A percentile compares a stretch with the other conserved stretches of the same genome.
These are phyloP conservation scores for Pontederia paniculata DNA, from an alignment of 176 grass and related monocot genomes.

Conservation along the genomic window DNA sequence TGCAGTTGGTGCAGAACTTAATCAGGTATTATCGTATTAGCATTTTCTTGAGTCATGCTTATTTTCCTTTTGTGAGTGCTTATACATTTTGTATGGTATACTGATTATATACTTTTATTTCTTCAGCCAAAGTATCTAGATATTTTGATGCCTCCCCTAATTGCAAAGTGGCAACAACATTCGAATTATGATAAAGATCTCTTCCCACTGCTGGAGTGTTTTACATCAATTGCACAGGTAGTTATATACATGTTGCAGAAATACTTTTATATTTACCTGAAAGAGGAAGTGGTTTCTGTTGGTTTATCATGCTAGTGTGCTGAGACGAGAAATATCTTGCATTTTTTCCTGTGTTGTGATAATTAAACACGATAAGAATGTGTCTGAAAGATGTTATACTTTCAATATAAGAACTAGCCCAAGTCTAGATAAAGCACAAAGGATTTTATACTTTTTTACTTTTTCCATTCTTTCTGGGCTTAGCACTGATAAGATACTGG, in stretches of 20 bases:
- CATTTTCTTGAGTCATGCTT: slow-evolving; percentile 13
- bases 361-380: too few relatives aligned
- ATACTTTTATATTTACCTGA: neutral
- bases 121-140: slow-evolving; percentile 81
- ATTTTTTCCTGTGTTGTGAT: neutral
- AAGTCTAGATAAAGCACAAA: too few relatives aligned
- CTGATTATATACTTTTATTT: neutral
- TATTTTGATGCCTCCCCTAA: slow-evolving; percentile 94
- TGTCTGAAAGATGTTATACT: too few relatives aligned
- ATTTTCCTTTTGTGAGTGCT: slow-evolving; percentile 11
- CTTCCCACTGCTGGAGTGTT: slow-evolving; percentile 92
- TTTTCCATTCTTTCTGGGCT: too few relatives aligned
- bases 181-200: slow-evolving; percentile 90
- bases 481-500: too few relatives aligned
- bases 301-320: neutral
- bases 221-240: slow-evolving; percentile 98
- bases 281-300: neutral
- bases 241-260: neutral
- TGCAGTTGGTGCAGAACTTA: slow-evolving; percentile 89
- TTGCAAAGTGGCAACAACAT: slow-evolving; percentile 91
- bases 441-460: too few relatives aligned
- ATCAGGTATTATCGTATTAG: slow-evolving; percentile 70
- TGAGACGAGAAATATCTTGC: neutral
- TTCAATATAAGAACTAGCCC: too few relatives aligned
- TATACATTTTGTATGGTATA: neutral